Evolutionary conservation across 2,329 filamentous ascomycete species (phyloP).

Genomic region (Harringtonia lauricola): DNA sequence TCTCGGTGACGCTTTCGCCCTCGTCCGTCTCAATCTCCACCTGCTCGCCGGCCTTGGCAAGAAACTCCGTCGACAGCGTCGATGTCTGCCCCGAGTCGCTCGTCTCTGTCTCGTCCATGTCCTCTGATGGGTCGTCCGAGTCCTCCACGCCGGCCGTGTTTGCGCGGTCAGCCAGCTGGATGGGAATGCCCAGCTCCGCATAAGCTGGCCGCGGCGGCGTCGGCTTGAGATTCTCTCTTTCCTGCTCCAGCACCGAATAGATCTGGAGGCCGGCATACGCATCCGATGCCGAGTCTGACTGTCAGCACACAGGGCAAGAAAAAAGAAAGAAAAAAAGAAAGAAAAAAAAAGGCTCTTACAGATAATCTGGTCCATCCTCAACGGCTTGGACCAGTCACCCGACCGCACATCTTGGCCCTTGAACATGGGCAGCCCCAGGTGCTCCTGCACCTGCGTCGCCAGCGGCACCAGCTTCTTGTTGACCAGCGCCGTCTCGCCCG

Average conservation of each 20-base stretch:
- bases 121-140: background rate
- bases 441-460: conserved; percentile 57
- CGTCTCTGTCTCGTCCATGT: background rate
- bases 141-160: no score
- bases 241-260: conserved; percentile 58
- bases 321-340: conserved; percentile 5
- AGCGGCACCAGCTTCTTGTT: conserved; percentile 58
- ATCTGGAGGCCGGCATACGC: conserved; percentile 71
- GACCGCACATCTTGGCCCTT: conserved; percentile 61
- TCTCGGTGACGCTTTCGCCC: background rate
- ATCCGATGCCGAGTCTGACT: conserved; percentile 64
- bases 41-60: conserved; percentile 13
- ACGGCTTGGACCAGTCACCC: conserved; percentile 59
- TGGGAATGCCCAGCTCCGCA: conserved; percentile 55
- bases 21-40: conserved; percentile 15
- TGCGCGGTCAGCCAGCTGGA: conserved; percentile 40
- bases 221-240: conserved; percentile 55
- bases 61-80: conserved; percentile 9
- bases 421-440: conserved; percentile 61
- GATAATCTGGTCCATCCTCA: conserved; percentile 54
- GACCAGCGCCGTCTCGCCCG: conserved; percentile 40
- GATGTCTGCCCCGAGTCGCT: background rate
- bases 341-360: conserved; percentile 29
- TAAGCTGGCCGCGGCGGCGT: conserved; percentile 59
- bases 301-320: conserved; percentile 16